A percentile compares a stretch with the other conserved stretches of the same genome.
These are phyloP conservation scores for Aspergillus ibericus DNA, from an alignment of 2,329 filamentous ascomycete genomes.

Conservation along the genomic window DNA sequence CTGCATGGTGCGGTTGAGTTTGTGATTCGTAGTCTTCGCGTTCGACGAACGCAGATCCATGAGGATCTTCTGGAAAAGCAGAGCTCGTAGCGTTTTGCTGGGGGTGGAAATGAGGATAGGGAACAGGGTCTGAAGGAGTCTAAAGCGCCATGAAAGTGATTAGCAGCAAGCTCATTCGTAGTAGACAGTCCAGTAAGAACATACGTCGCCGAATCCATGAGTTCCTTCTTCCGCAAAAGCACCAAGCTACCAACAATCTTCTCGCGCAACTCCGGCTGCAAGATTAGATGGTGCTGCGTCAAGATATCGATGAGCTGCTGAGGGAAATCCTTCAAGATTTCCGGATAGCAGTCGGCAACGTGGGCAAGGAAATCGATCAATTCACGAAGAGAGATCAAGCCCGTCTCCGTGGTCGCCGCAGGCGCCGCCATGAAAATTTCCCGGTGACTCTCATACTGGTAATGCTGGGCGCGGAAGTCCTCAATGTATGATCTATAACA, in stretches of 20 bases:
- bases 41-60: constrained; percentile 88
- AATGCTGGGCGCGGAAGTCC: constrained; percentile 84
- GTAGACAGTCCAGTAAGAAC: constrained; percentile 13
- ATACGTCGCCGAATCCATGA: constrained; percentile 76
- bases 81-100: constrained; percentile 80
- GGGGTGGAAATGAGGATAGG: constrained; percentile 89
- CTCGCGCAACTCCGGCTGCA: constrained; percentile 83
- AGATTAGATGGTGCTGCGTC: constrained; percentile 73
- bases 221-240: constrained; percentile 83
- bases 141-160: constrained; percentile 12
- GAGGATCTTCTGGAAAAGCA: constrained; percentile 88
- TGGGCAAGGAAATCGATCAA: constrained; percentile 92
- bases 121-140: constrained; percentile 85
- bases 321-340: constrained; percentile 73
- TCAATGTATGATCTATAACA: constrained; percentile 73
- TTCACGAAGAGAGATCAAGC: constrained; percentile 81
- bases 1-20: constrained; percentile 88
- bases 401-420: constrained; percentile 71
- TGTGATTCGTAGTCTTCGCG: constrained; percentile 83
- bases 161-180: not conserved
- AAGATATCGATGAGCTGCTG: constrained; percentile 79
- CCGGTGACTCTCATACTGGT: constrained; percentile 86
- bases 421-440: constrained; percentile 90
- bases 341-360: constrained; percentile 88
- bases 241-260: constrained; percentile 92